phyloP scores from a whole-genome alignment of 2,329 filamentous ascomycete species.

The Neopestalotiopsis rosae region DNA sequence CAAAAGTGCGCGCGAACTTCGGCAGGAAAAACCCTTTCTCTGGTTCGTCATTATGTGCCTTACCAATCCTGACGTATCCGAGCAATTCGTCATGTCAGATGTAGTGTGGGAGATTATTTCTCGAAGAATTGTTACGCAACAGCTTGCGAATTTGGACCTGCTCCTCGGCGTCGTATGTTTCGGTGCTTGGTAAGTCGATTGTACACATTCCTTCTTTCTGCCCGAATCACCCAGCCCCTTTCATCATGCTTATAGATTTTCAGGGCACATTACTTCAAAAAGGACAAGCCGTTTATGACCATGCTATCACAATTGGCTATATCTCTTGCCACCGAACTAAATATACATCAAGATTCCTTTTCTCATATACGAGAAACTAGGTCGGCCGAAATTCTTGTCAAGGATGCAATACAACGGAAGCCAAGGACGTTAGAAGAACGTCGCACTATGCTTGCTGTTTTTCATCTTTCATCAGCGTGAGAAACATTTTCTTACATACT shows the following conservation, averaged over 20 bases:
- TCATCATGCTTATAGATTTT: constrained; percentile 13
- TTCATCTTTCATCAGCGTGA: constrained; percentile 34
- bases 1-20: constrained; percentile 23
- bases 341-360: constrained; percentile 25
- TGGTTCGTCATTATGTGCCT: constrained; percentile 29
- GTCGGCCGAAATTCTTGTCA: neutral
- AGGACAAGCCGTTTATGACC: constrained; percentile 30
- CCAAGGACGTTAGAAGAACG: constrained; percentile 25
- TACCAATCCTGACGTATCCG: constrained; percentile 20
- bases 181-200: constrained; percentile 23
- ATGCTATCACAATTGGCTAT: constrained; percentile 31
- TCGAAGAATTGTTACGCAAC: constrained; percentile 24
- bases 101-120: constrained; percentile 29
- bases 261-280: constrained; percentile 24
- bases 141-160: constrained; percentile 25
- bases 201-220: constrained; percentile 13
- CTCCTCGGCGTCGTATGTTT: constrained; percentile 27
- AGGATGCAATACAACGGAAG: neutral
- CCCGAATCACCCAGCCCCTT: neutral
- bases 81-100: constrained; percentile 26
- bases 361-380: neutral
- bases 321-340: constrained; percentile 30
- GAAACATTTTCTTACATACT: constrained; percentile 10
- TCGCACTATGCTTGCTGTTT: constrained; percentile 27
- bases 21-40: constrained; percentile 26